Base-by-base conservation (phyloP, 2,329 filamentous ascomycete genomes). In the Aspergillus brasiliensis region DNA sequence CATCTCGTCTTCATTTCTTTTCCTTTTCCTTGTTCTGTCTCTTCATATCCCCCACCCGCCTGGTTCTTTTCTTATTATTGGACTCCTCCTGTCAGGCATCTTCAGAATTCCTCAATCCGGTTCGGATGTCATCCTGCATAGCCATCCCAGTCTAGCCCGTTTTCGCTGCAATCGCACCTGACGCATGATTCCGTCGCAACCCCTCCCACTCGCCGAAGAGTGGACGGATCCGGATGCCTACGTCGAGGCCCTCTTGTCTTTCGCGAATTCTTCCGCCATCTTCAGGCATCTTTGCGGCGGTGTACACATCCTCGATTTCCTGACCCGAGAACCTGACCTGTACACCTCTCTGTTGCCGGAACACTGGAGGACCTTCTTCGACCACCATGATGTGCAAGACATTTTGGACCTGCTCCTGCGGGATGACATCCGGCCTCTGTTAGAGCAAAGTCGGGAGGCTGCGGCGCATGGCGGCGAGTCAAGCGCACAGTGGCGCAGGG, bases 261-360 rank as follows among this genome's bases (percentile, higher is more conserved):
- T 98, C 69, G 85, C 88, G 1, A 87, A 87, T 5, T 87, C 86
- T 2, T 91, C 90, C 48, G 85, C 88, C 56, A 82, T 92, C 1
- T 92, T 97, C 67, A 90, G 91, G 65, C 91, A 91, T 25, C 83
- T 99, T n/a, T 97, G 92, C 72, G 95, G 95, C 56, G 93, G 94
- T n/a, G 91, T 98, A 0, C 95, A 99, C 73, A 93, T 99, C 63
- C 83, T 98, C 58, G 95, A 99, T 75, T 98, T 99, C 77, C 92
- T 97, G 78, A 97, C 92, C 2, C 86, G 87, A 44, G 86, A 92
- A 51, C 91, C 92, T 5, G 90, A 92, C 64, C 83, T 97, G 0
- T 99, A 97, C 74, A 86, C 89, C 55, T 82, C 84, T 1, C 84
- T 94, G 1, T 77, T 99, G 1, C 91, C 92, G 0, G 74, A 84